These are phyloP conservation scores for Salix caprea DNA, from an alignment of 345 rosid species.

Conservation along the genomic window DNA sequence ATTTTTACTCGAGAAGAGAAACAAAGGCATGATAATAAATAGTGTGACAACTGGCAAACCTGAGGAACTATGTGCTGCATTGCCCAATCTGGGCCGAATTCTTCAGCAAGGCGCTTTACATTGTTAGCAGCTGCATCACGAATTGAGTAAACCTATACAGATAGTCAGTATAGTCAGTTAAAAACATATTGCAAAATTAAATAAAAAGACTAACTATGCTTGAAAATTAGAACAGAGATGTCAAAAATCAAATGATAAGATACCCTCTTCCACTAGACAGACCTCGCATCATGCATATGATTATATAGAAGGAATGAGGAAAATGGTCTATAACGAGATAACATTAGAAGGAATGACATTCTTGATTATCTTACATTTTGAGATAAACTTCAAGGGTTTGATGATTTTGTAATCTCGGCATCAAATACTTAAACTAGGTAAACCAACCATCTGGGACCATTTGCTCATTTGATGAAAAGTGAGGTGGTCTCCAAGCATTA, in stretches of 20 bases:
- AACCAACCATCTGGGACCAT: background rate
- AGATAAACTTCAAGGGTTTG: background rate
- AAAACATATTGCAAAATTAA: background rate
- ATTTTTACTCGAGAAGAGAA: background rate
- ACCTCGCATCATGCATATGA: background rate
- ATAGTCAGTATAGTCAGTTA: background rate
- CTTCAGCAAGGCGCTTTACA: conserved; percentile 92
- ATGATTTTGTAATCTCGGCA: background rate
- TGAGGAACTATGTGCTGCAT: conserved; percentile 96
- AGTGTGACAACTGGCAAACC: conserved; percentile 35
- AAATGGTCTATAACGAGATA: background rate
- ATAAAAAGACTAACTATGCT: background rate
- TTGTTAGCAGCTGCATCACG: conserved; percentile 96
- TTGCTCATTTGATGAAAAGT: background rate
- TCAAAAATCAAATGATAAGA: background rate
- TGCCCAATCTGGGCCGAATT: conserved; percentile 98
- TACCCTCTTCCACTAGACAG: no score
- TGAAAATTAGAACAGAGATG: background rate
- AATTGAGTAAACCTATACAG: conserved; percentile 70
- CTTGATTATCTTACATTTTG: background rate
- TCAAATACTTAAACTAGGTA: background rate
- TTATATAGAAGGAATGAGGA: background rate
- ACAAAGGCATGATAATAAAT: background rate
- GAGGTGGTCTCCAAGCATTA: background rate
- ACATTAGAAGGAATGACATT: background rate